Conservation (phyloP, 1,284 basidiomycete species). For the Phlebopus sp. region DNA sequence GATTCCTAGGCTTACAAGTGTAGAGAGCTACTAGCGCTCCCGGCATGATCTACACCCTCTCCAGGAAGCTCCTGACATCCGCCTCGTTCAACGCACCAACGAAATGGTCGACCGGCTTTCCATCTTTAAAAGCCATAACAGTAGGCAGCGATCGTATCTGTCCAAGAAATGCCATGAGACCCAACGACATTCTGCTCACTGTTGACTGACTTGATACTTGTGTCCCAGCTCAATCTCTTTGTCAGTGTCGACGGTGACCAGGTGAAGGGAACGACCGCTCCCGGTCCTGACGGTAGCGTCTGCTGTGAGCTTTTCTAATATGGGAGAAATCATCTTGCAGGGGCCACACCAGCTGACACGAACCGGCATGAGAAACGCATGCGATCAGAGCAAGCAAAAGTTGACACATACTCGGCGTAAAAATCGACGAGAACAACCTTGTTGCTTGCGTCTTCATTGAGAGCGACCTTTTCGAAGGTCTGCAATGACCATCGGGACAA, state of each 20-base stretch:
- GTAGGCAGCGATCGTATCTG: constrained; percentile 69
- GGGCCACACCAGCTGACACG: constrained; percentile 67
- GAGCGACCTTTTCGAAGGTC: constrained; percentile 49
- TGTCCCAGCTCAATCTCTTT: constrained; percentile 47
- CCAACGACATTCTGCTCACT: background rate
- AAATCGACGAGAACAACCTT: constrained; percentile 71
- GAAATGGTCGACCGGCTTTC: constrained; percentile 53
- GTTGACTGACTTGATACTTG: constrained; percentile 45
- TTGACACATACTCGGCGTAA: constrained; percentile 62
- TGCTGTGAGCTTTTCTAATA: constrained; percentile 52
- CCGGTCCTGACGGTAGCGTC: constrained; percentile 46
- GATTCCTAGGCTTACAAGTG: too few species aligned
- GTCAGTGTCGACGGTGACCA: constrained; percentile 69
- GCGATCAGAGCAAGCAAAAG: too few species aligned
- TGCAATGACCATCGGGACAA: constrained; percentile 19
- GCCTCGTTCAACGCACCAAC: constrained; percentile 56
- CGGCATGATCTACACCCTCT: constrained; percentile 32
- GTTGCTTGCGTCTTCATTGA: constrained; percentile 37
- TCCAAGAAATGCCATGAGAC: constrained; percentile 1
- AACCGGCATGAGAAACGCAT: constrained; percentile 8
- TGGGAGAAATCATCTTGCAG: constrained; percentile 66
- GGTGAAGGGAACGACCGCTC: constrained; percentile 57
- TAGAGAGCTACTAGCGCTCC: too few species aligned
- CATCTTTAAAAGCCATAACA: constrained; percentile 67
- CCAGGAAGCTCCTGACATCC: constrained; percentile 49